Conservation (phyloP, 2,329 filamentous ascomycete genomes). For the Fusarium sp. region DNA sequence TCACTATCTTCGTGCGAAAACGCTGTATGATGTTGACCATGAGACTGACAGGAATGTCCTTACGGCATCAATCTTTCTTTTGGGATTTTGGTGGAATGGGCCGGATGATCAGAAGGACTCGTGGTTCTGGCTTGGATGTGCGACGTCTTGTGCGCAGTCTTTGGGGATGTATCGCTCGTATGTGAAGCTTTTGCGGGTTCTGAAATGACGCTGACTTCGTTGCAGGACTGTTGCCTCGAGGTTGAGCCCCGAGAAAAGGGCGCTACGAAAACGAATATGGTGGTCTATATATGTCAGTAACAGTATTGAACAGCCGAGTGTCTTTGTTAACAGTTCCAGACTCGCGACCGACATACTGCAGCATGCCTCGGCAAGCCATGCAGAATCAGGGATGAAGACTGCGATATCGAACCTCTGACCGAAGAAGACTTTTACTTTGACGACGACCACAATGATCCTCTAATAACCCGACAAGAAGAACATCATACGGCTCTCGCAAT, state of each 20-base stretch:
- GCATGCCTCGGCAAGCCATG: conserved; percentile 28
- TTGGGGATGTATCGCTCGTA: conserved; percentile 34
- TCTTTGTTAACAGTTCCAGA: background rate
- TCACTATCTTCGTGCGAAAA: conserved; percentile 28
- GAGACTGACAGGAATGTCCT: conserved; percentile 13
- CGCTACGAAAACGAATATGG: conserved; percentile 30
- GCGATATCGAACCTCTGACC: conserved; percentile 18
- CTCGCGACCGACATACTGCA: conserved; percentile 28
- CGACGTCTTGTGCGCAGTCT: conserved; percentile 27
- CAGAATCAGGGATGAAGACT: conserved; percentile 35
- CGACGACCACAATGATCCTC: background rate
- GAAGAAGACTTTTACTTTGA: conserved; percentile 26
- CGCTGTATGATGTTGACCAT: conserved; percentile 25
- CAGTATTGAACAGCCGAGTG: fast-evolving
- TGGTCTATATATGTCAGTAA: conserved; percentile 32
- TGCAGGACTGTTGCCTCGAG: background rate
- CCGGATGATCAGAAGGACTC: conserved; percentile 35
- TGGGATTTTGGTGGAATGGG: conserved; percentile 34
- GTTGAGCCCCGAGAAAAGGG: background rate
- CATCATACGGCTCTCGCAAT: conserved; percentile 23
- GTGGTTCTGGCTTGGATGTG: conserved; percentile 34
- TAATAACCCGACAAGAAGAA: conserved; percentile 7
- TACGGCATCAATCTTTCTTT: conserved; percentile 7
- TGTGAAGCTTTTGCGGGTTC: fast-evolving
- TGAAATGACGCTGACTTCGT: fast-evolving